Evolutionary conservation across 2,329 filamentous ascomycete species (phyloP).

Genomic region (Berkeleyomyces basicola): DNA sequence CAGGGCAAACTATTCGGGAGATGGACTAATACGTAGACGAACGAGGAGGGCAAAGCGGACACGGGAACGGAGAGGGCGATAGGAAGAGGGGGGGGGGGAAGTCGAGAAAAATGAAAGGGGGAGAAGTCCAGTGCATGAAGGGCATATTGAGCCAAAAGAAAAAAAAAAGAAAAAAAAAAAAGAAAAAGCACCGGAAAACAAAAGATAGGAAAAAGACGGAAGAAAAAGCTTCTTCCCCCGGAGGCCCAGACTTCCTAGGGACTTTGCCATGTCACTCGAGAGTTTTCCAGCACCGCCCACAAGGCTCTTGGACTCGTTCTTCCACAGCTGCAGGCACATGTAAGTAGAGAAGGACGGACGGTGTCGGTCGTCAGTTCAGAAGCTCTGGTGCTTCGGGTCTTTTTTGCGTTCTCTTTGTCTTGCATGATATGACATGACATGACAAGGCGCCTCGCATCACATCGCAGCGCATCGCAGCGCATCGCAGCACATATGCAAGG

Average conservation of each 20-base stretch:
- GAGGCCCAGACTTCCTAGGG: not conserved
- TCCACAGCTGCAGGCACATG: not conserved
- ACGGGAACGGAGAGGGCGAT: not conserved
- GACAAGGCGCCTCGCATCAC: not conserved
- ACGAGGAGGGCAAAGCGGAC: not conserved
- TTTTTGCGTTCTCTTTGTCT: constrained; percentile 5
- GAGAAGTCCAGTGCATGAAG: no score
- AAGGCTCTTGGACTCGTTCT: not conserved
- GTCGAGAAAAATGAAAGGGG: no score
- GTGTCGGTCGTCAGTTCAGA: not conserved
- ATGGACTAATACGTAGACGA: not conserved
- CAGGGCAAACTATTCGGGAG: not conserved
- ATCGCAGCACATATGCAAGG: constrained; percentile 6
- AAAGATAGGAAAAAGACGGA: not conserved
- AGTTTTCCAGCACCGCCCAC: not conserved
- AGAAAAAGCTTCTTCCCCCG: not conserved
- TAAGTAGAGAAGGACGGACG: not conserved
- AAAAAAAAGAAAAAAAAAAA: not conserved
- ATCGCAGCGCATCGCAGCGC: not conserved
- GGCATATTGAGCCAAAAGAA: no score
- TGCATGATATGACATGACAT: not conserved
- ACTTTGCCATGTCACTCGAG: not conserved
- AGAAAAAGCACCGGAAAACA: not conserved
- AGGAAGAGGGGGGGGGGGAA: no score
- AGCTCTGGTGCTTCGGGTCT: no score